Conservation (phyloP, 23 red algal genomes). For the Gracilaria gracilis region DNA sequence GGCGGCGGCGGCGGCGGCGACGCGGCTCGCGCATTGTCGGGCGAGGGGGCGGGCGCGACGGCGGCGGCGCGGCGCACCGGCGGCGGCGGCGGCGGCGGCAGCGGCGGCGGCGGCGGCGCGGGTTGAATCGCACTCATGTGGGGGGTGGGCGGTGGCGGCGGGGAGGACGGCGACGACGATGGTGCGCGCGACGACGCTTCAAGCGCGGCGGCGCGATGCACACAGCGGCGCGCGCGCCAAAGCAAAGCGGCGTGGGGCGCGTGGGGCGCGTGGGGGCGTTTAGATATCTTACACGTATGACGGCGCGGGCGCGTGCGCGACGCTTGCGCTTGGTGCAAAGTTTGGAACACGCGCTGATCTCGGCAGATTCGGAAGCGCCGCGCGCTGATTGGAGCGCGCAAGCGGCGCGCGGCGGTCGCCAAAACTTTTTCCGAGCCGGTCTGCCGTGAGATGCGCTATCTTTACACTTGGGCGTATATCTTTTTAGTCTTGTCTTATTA, state of each 20-base stretch:
- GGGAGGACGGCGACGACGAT: background rate
- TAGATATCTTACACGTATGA: too few species aligned
- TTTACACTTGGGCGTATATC: too few species aligned
- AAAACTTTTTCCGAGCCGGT: too few species aligned
- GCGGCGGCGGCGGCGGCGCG: background rate
- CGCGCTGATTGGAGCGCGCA: too few species aligned
- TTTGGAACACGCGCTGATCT: too few species aligned
- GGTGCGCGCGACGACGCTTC: too few species aligned
- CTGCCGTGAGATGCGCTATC: too few species aligned
- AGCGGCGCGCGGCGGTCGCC: too few species aligned
- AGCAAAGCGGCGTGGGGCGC: background rate
- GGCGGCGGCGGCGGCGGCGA: slow-evolving; percentile 20
- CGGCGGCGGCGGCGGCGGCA: background rate
- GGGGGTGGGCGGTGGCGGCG: background rate
- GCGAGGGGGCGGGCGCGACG: background rate
- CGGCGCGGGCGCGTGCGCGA: background rate
- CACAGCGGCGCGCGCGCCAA: background rate
- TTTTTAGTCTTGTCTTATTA: too few species aligned
- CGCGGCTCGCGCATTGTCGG: background rate
- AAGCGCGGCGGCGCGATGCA: too few species aligned
- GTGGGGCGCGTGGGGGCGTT: too few species aligned
- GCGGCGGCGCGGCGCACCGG: background rate
- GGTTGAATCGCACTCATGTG: background rate
- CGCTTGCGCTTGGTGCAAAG: background rate
- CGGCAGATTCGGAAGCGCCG: background rate